Evolutionary conservation across 768 basidiomycete genomes (phyloP).

Genomic region (Lepiota venenata): DNA sequence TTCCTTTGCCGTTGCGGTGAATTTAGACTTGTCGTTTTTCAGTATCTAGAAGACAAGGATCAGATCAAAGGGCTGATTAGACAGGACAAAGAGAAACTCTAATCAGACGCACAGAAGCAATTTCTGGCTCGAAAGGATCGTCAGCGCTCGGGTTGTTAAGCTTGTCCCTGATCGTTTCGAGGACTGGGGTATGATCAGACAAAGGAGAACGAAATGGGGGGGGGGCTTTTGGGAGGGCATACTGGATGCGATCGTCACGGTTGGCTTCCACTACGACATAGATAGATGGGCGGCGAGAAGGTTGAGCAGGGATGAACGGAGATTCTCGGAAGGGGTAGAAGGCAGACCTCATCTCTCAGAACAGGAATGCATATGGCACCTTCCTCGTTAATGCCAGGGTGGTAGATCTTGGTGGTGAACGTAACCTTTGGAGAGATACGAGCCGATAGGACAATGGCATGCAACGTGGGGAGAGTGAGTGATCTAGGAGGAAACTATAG

Average conservation of each 20-base stretch:
- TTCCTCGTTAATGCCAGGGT: conserved; percentile 89
- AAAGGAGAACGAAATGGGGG: neutral
- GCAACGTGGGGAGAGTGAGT: neutral
- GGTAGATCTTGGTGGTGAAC: conserved; percentile 85
- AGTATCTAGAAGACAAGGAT: conserved; percentile 43
- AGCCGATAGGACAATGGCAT: conserved; percentile 11
- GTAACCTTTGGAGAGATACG: conserved; percentile 51
- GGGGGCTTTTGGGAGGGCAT: conserved; percentile 14
- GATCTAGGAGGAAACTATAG: neutral
- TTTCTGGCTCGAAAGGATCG: conserved; percentile 86
- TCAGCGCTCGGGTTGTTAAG: conserved; percentile 85
- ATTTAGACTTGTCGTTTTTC: conserved; percentile 75
- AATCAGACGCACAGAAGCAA: conserved; percentile 64
- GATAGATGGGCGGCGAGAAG: conserved; percentile 10
- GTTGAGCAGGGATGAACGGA: conserved; percentile 7
- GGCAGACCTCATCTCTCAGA: conserved; percentile 74
- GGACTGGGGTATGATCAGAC: conserved; percentile 41
- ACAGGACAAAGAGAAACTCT: neutral
- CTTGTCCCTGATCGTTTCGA: conserved; percentile 77
- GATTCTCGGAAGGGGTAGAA: conserved; percentile 8
- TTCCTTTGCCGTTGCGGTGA: conserved; percentile 75
- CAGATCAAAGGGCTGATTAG: neutral
- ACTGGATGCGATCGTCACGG: conserved; percentile 72
- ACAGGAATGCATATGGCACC: conserved; percentile 83
- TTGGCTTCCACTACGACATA: conserved; percentile 74